Conservation (phyloP, 352 stramenopile species). For the Pythium guiyangense region DNA sequence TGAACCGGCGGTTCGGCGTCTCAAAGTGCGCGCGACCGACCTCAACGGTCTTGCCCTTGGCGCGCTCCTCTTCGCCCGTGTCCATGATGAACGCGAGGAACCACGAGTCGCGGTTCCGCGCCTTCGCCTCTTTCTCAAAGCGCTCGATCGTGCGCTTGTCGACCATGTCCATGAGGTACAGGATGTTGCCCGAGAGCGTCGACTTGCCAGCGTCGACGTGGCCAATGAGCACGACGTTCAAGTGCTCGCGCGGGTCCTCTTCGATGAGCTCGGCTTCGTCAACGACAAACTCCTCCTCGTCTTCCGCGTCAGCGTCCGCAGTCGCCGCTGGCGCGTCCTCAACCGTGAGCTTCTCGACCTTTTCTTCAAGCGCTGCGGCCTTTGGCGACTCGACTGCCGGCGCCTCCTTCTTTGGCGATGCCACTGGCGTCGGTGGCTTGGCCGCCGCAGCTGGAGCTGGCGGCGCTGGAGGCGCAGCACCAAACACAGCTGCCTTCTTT, state of each 20-base stretch:
- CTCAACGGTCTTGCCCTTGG: conserved; percentile 89
- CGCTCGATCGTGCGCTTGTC: conserved; percentile 99
- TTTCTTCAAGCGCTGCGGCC: conserved; percentile 23
- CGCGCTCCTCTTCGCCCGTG: conserved; percentile 97
- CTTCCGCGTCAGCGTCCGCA: conserved; percentile 42
- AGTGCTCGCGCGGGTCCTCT: conserved; percentile 95
- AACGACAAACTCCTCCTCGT: conserved; percentile 44
- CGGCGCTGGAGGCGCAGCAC: conserved; percentile 10
- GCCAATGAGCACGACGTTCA: conserved; percentile 99
- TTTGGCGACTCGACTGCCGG: conserved; percentile 26
- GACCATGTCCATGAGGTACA: conserved; percentile 98
- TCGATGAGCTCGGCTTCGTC: conserved; percentile 76
- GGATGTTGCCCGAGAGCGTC: conserved; percentile 97
- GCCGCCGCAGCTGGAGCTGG: conserved; percentile 13
- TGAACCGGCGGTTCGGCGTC: conserved; percentile 93
- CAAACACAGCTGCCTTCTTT: conserved; percentile 51
- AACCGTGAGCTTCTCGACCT: conserved; percentile 18
- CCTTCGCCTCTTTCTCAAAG: conserved; percentile 97
- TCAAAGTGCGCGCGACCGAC: conserved; percentile 96
- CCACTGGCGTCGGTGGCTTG: conserved; percentile 13
- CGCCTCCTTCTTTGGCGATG: conserved; percentile 14
- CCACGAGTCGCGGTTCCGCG: conserved; percentile 76
- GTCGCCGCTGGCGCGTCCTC: conserved; percentile 14
- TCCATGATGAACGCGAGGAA: conserved; percentile 99
- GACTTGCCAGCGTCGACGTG: conserved; percentile 99